phyloP scores from a whole-genome alignment of 495 filamentous ascomycete species.

The Hypoxylon subgilvum region DNA sequence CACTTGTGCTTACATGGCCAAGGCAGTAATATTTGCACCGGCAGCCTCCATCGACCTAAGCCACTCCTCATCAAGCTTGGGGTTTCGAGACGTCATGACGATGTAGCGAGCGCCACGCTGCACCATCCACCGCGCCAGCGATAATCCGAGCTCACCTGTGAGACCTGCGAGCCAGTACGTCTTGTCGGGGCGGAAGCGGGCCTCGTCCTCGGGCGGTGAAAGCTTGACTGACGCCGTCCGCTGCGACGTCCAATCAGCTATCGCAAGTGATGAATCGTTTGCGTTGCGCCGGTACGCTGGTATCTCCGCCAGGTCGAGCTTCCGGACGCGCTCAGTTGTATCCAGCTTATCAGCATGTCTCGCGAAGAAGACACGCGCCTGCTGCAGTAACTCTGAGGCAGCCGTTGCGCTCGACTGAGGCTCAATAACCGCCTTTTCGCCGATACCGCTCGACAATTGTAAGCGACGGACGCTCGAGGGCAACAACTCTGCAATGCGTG shows the following conservation, averaged over 20 bases:
- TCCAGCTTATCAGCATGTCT: too few relatives aligned
- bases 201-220: slow-evolving; percentile 1
- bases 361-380: too few relatives aligned
- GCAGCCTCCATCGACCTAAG: slow-evolving; percentile 4
- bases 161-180: slow-evolving; percentile 59
- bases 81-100: slow-evolving; percentile 52
- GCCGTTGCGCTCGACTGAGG: too few relatives aligned
- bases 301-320: too few relatives aligned
- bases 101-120: slow-evolving; percentile 53
- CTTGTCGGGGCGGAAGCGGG: slow-evolving; percentile 39
- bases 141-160: slow-evolving; percentile 52
- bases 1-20: neutral
- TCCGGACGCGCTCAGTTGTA: too few relatives aligned
- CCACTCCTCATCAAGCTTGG: slow-evolving; percentile 11
- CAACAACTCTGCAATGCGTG: too few relatives aligned
- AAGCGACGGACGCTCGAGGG: too few relatives aligned
- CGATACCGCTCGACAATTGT: too few relatives aligned
- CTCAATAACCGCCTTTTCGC: too few relatives aligned
- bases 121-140: slow-evolving; percentile 58
- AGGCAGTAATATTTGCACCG: slow-evolving; percentile 2
- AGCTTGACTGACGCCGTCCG: slow-evolving; percentile 6
- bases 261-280: too few relatives aligned
- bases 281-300: too few relatives aligned
- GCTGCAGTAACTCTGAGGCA: too few relatives aligned
- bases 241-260: neutral